Conservation (phyloP, 2,329 filamentous ascomycete species). For the Cladosporium halotolerans region DNA sequence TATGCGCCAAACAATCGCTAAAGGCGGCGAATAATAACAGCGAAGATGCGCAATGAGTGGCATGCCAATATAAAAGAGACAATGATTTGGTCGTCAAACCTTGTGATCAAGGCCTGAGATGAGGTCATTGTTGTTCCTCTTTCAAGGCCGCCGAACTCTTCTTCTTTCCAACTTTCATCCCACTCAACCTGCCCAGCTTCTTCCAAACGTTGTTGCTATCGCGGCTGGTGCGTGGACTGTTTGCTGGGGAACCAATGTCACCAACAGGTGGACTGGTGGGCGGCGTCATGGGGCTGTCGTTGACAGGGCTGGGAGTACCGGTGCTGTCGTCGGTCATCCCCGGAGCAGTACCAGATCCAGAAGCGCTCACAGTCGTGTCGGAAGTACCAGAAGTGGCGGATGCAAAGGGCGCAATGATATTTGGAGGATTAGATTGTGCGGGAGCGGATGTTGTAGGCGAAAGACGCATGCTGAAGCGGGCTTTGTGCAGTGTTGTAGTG, state of each 20-base stretch:
- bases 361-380: constrained; percentile 20
- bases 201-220: constrained; percentile 29
- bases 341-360: constrained; percentile 36
- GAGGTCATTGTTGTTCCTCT: constrained; percentile 14
- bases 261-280: constrained; percentile 62
- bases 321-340: constrained; percentile 60
- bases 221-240: constrained; percentile 6
- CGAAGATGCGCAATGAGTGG: too few species aligned
- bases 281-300: constrained; percentile 61
- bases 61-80: neutral
- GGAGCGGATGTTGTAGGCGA: constrained; percentile 28
- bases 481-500: constrained; percentile 25
- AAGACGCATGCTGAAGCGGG: constrained; percentile 29
- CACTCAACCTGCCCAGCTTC: constrained; percentile 32
- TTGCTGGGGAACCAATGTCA: constrained; percentile 19
- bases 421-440: constrained; percentile 11
- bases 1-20: too few species aligned
- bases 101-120: neutral
- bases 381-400: constrained; percentile 10
- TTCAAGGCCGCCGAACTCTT: constrained; percentile 27
- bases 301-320: constrained; percentile 47
- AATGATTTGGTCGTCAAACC: neutral
- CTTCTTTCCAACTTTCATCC: constrained; percentile 28
- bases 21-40: too few species aligned
- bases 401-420: constrained; percentile 12